Evolutionary conservation across 2,329 filamentous ascomycete genomes (phyloP), one percentile per base, ranked within the genome.

Genomic region (Stagonosporopsis vannaccii): DNA sequence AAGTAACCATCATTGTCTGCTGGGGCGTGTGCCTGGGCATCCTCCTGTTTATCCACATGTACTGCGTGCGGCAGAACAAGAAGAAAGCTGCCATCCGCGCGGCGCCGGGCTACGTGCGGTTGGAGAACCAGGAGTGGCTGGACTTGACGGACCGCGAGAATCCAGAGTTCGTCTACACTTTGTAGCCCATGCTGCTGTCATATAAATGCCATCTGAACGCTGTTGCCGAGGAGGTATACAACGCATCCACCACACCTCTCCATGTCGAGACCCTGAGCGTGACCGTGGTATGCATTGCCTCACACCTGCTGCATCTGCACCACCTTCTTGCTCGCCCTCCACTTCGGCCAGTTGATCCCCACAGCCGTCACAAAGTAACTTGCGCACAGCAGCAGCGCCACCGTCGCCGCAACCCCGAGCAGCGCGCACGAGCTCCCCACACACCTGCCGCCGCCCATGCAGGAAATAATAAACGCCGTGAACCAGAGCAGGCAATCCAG

Each of bases 131-230:
- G 72, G 87, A 89, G 78, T 89, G 84, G 75, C 77, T 85, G 53
- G 87, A 90, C 68, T 72, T 90, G 60, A 90, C 87, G 4, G 87
- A 90, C 67, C 75, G 79, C 51, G 87, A 90, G 77, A 90, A 88
- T 58, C 76, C 75, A 0, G 79, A 89, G 68, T 89, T 90, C 67
- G 73, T 84, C 0, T 90, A 90, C 68, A 81, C 79, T 19, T 58
- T 86, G 43, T 85, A 40, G 20, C 20, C 32, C 32, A 4, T n/a
- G 28, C 12, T 8, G 12, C 28, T 12, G 11, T 30, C 28, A 30
- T 12, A 4, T n/a, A 8, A 35, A 17, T 35, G 2, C n/a, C 32
- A 17, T n/a, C n/a, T n/a, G n/a, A n/a, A n/a, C n/a, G n/a, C n/a
- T n/a, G n/a, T n/a, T n/a, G n/a, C n/a, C n/a, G n/a, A n/a, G n/a